Conservation (phyloP, 305 asterid species). For the Fraxinus xanthoxyloides region DNA sequence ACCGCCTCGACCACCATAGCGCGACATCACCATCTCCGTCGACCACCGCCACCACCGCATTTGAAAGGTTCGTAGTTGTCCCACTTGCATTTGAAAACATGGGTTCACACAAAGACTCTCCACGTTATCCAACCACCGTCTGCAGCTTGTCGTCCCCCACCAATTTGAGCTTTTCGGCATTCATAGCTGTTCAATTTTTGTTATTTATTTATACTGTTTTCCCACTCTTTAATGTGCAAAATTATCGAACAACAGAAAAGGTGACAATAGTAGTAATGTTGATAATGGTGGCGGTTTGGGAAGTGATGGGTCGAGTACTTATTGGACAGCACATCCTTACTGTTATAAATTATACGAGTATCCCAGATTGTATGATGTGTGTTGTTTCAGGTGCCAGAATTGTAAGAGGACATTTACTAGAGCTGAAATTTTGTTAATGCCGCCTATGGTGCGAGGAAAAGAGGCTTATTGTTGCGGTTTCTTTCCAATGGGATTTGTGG, state of each 20-base stretch:
- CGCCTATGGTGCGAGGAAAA: constrained; percentile 69
- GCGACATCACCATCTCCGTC: no score
- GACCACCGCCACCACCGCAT: no score
- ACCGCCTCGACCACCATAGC: no score
- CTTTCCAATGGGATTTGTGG: constrained; percentile 74
- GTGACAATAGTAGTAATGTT: constrained; percentile 13
- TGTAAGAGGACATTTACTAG: constrained; percentile 53
- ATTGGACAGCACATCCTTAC: constrained; percentile 89
- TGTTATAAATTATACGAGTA: constrained; percentile 74
- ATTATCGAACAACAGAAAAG: constrained; percentile 1
- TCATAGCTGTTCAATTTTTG: no score
- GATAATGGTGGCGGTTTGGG: constrained; percentile 9
- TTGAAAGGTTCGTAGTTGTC: no score
- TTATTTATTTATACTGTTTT: no score
- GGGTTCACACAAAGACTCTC: no score
- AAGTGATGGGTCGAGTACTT: constrained; percentile 18
- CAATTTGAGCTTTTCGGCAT: no score
- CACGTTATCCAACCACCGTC: no score
- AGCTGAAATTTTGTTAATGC: constrained; percentile 33
- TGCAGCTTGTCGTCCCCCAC: no score
- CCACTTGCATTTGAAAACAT: no score
- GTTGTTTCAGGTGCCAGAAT: constrained; percentile 65
- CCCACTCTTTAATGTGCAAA: no score
- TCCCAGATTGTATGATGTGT: constrained; percentile 54
- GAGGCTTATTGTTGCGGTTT: constrained; percentile 84